Base-by-base conservation (phyloP, 2,329 filamentous ascomycete genomes). In the Epichloe elymi region DNA sequence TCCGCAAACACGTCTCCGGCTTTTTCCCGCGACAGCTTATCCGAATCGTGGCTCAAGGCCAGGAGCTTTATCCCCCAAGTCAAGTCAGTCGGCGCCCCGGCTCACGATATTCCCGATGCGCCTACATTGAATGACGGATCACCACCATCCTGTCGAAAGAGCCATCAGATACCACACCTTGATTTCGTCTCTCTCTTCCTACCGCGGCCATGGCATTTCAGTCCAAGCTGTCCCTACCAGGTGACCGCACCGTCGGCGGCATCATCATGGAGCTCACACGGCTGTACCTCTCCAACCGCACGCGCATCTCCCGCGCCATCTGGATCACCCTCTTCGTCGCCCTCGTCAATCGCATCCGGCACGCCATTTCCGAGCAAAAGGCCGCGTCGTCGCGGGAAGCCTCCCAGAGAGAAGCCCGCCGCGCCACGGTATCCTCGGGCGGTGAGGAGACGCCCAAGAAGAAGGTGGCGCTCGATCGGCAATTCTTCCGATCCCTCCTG, bases 331-430 rank as follows among this genome's bases (percentile, higher is more conserved):
- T 96, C 58, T 80, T 91, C 59, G 71, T 91, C 58, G 82, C 88
- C 46, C 80, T 95, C 54, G 75, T 84, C 54, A 90, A 95, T 67
- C 88, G 93, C 60, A 83, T 97, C 50, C 88, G 90, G 60, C 83
- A 88, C 78, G 90, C 91, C 60, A 85, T 97, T 63, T 83, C 86
- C 53, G 90, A 96, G 66, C 93, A 97, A 67, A 95, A 95, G 67
- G 86, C 87, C 15, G 87, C 88, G 2, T 85, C 86, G 1, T 73
- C 73, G 49, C 80, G 84, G 55, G 82, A 86, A 53, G 79, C 80
- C 5, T 78, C 81, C 57, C 69, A 74, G 59, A 71, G 75, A 56
- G 65, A 66, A 35, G 65, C 69, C 35, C 68, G 67, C 61, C 62
- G 65, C 67, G 81, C 63, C 61, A 77, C 68, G 61, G 80, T 66